A percentile compares a stretch with the other conserved stretches of the same genome.
Conservation (phyloP, 2,329 filamentous ascomycete genomes). For the Fusarium sp. region DNA sequence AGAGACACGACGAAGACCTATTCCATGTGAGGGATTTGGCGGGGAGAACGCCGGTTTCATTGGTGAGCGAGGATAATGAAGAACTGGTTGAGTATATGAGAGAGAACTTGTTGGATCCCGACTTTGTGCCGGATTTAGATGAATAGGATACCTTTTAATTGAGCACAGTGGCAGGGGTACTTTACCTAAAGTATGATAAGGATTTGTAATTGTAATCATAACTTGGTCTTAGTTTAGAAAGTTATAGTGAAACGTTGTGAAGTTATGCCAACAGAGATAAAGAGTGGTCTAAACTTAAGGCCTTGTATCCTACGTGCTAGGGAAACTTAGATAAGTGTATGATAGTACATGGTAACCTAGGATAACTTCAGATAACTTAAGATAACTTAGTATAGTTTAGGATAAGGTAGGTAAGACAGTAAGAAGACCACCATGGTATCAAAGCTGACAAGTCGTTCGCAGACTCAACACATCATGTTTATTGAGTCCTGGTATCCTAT, state of each 20-base stretch:
- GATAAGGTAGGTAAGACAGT: no score
- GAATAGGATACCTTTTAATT: no score
- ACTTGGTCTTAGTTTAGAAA: background rate
- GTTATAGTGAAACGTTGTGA: no score
- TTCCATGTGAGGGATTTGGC: slow-evolving; percentile 29
- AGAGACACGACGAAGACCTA: slow-evolving; percentile 15
- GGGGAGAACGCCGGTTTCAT: slow-evolving; percentile 38
- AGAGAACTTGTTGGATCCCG: slow-evolving; percentile 16
- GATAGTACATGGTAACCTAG: no score
- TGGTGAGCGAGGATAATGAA: slow-evolving; percentile 12
- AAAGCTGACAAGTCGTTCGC: slow-evolving; percentile 55
- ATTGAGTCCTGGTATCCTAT: slow-evolving; percentile 50
- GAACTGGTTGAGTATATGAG: slow-evolving; percentile 36
- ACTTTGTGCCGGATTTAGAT: no score
- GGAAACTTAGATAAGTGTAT: no score
- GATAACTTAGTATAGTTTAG: no score
- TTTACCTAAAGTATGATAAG: background rate
- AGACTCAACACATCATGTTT: slow-evolving; percentile 42
- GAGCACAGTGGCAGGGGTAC: no score
- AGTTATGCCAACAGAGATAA: no score
- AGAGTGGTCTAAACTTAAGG: no score
- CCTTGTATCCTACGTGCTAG: no score
- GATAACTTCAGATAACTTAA: no score
- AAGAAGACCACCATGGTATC: slow-evolving; percentile 55
- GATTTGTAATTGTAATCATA: background rate